phyloP scores from a whole-genome alignment of 2,329 filamentous ascomycete species.

The Colletotrichum sp. region DNA sequence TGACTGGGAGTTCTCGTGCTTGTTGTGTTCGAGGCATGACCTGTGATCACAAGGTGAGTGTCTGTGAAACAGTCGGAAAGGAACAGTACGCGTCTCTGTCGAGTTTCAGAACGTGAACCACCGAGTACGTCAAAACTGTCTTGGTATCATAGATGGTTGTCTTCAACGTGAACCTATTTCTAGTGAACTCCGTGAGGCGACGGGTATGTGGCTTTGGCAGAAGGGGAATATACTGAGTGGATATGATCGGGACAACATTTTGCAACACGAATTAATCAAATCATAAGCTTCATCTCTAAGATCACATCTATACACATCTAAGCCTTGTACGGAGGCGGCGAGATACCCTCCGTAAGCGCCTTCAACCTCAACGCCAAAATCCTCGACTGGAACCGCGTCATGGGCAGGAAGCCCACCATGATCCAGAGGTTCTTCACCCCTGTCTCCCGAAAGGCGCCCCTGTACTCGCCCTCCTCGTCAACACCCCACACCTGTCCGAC shows the following conservation, averaged over 20 bases:
- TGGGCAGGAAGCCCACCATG: not conserved
- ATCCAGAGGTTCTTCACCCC: not conserved
- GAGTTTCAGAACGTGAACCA: not conserved
- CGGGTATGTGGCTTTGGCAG: rapidly evolving
- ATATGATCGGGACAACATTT: no score
- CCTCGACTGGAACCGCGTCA: not conserved
- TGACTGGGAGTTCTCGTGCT: no score
- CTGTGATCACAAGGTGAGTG: not conserved
- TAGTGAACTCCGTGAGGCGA: rapidly evolving
- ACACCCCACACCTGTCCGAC: not conserved
- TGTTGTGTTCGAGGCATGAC: not conserved
- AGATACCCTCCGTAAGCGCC: not conserved
- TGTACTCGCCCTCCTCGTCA: not conserved
- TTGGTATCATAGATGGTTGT: no score
- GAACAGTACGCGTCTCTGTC: no score
- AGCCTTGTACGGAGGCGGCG: not conserved
- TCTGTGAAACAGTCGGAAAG: not conserved
- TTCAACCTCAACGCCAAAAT: not conserved
- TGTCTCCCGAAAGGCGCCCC: not conserved
- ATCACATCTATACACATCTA: not conserved
- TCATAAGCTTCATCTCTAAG: not conserved
- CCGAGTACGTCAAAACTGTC: not conserved
- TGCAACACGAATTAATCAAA: not conserved
- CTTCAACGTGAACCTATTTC: no score
- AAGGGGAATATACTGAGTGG: rapidly evolving